Conservation (phyloP, 2,329 filamentous ascomycete species). For the Harringtonia aguacate region DNA sequence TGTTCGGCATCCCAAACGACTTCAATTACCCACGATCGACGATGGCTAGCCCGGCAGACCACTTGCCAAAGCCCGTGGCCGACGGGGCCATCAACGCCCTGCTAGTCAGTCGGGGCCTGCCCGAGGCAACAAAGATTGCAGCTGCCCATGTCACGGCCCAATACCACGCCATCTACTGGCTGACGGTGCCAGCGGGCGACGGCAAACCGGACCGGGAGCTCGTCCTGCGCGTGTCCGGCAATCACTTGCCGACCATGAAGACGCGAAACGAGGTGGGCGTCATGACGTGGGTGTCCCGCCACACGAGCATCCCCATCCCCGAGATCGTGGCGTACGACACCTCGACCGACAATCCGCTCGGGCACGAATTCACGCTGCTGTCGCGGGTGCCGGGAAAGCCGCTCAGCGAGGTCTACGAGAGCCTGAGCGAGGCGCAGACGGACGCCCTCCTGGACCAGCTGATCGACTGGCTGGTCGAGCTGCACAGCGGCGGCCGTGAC, state of each 20-base stretch:
- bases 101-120: not conserved
- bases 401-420: conserved; percentile 18
- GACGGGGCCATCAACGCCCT: not conserved
- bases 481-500: conserved; percentile 12
- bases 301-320: conserved; percentile 24
- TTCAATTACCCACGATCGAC: no score
- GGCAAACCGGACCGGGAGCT: conserved; percentile 9
- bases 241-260: conserved; percentile 23
- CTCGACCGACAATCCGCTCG: conserved; percentile 17
- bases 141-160: conserved; percentile 9
- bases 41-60: not conserved
- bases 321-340: conserved; percentile 18
- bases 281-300: conserved; percentile 21
- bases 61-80: not conserved
- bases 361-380: conserved; percentile 23
- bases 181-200: conserved; percentile 9
- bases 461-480: conserved; percentile 17
- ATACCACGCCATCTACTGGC: conserved; percentile 18
- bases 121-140: not conserved
- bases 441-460: conserved; percentile 18
- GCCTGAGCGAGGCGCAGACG: conserved; percentile 11
- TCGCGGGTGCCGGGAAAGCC: conserved; percentile 16
- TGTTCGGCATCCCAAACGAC: no score
- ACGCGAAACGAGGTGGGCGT: conserved; percentile 24
- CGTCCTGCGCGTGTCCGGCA: conserved; percentile 24